These are phyloP conservation scores for Saccharomyces hybrid DNA, from an alignment of 1,139 yeast genomes.

Conservation along the genomic window DNA sequence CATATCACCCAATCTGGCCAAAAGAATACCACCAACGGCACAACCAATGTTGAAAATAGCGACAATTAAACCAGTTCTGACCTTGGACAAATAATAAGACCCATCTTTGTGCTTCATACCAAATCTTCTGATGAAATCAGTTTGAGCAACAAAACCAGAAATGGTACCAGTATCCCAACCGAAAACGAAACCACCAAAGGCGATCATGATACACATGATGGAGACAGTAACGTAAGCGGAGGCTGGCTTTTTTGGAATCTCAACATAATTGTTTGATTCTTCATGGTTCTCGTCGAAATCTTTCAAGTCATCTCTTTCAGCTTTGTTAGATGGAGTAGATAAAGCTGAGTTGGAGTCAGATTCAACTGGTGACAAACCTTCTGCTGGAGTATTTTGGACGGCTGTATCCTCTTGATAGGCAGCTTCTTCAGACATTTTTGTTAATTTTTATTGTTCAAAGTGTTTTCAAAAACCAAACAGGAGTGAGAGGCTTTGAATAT, in stretches of 20 bases:
- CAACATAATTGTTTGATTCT: conserved; percentile 10
- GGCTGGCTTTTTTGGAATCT: conserved; percentile 39
- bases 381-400: conserved; percentile 9
- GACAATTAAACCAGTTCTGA: conserved; percentile 56
- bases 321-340: conserved; percentile 21
- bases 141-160: conserved; percentile 69
- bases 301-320: conserved; percentile 14
- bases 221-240: conserved; percentile 42
- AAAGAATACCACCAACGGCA: conserved; percentile 56
- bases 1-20: conserved; percentile 49
- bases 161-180: conserved; percentile 80
- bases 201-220: conserved; percentile 40
- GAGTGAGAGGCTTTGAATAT: background rate
- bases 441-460: background rate
- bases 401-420: conserved; percentile 2
- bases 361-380: conserved; percentile 10
- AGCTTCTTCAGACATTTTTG: conserved; percentile 10
- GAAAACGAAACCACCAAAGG: conserved; percentile 62
- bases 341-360: conserved; percentile 16
- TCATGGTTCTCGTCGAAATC: conserved; percentile 9
- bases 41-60: conserved; percentile 68
- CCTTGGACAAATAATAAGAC: conserved; percentile 40
- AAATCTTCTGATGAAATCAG: conserved; percentile 49
- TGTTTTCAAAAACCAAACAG: background rate
- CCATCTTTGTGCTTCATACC: conserved; percentile 34